phyloP scores from a whole-genome alignment of 179 eudicot species.

The Pouteria campechiana region DNA sequence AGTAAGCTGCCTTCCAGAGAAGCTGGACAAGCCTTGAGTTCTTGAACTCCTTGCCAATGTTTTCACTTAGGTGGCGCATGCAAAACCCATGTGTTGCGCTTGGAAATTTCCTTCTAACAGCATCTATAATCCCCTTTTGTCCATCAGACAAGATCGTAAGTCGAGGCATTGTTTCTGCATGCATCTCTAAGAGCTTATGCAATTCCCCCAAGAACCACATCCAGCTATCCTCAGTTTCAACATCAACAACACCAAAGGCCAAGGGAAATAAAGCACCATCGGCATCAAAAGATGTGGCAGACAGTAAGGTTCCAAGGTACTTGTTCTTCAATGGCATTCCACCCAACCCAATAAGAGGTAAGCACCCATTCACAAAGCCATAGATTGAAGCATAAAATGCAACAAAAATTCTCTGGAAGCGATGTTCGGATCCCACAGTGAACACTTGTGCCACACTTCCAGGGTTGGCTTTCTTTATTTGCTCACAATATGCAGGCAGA shows the following conservation, averaged over 20 bases:
- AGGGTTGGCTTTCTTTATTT: slow-evolving; percentile 38
- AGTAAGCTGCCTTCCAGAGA: slow-evolving; percentile 40
- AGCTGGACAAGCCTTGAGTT: slow-evolving; percentile 37
- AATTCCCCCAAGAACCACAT: slow-evolving; percentile 54
- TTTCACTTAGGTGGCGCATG: slow-evolving; percentile 37
- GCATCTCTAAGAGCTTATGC: slow-evolving; percentile 31
- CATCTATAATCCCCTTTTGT: slow-evolving; percentile 31
- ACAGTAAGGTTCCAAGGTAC: slow-evolving; percentile 46
- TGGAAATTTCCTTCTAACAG: slow-evolving; percentile 30
- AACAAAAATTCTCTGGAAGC: slow-evolving; percentile 44
- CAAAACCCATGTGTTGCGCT: slow-evolving; percentile 38
- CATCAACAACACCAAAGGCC: slow-evolving; percentile 50
- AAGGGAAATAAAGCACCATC: slow-evolving; percentile 55
- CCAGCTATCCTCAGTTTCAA: slow-evolving; percentile 53
- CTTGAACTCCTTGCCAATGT: slow-evolving; percentile 37
- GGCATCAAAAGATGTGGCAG: slow-evolving; percentile 51
- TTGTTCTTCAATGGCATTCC: slow-evolving; percentile 40
- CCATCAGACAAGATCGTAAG: slow-evolving; percentile 39
- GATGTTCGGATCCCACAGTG: slow-evolving; percentile 31
- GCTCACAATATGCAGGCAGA: slow-evolving; percentile 50
- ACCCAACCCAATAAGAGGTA: slow-evolving; percentile 42
- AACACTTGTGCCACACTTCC: slow-evolving; percentile 44
- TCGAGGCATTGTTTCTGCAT: slow-evolving; percentile 35
- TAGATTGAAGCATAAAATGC: slow-evolving; percentile 43
- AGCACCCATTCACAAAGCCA: slow-evolving; percentile 54